phyloP scores from a whole-genome alignment of 2,329 filamentous ascomycete species.

The Celoporthe dispersa region DNA sequence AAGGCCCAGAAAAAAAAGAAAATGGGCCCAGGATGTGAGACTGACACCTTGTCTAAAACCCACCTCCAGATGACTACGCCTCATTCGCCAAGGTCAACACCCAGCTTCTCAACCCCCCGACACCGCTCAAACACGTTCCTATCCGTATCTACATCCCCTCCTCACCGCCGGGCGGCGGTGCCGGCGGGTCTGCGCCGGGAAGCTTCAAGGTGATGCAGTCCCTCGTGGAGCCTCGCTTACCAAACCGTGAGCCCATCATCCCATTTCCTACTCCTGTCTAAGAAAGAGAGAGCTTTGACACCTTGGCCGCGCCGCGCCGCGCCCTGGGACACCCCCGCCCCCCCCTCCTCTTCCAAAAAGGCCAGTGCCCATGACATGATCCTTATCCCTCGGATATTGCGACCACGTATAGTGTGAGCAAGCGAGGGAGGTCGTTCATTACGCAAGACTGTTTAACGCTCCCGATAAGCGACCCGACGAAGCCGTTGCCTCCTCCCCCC shows the following conservation, averaged over 20 bases:
- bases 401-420: not conserved
- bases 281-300: not conserved
- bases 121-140: conserved; percentile 80
- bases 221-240: conserved; percentile 60
- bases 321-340: too few relatives aligned
- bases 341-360: conserved; percentile 64
- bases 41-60: not conserved
- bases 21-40: not conserved
- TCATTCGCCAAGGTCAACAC: conserved; percentile 76
- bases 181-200: conserved; percentile 41
- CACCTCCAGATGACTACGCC: conserved; percentile 66
- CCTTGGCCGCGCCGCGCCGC: not conserved
- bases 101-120: conserved; percentile 76
- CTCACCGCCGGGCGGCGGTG: conserved; percentile 50
- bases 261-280: conserved; percentile 7
- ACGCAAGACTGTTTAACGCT: not conserved
- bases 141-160: conserved; percentile 84
- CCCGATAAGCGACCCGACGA: not conserved
- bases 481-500: not conserved
- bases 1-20: not conserved
- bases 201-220: conserved; percentile 77
- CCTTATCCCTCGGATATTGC: not conserved
- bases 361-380: conserved; percentile 20
- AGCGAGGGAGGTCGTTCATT: not conserved
- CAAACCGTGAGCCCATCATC: conserved; percentile 41